phyloP scores from a whole-genome alignment of 2,329 filamentous ascomycete species.

The Dryadomyces quercus-mongolicae region DNA sequence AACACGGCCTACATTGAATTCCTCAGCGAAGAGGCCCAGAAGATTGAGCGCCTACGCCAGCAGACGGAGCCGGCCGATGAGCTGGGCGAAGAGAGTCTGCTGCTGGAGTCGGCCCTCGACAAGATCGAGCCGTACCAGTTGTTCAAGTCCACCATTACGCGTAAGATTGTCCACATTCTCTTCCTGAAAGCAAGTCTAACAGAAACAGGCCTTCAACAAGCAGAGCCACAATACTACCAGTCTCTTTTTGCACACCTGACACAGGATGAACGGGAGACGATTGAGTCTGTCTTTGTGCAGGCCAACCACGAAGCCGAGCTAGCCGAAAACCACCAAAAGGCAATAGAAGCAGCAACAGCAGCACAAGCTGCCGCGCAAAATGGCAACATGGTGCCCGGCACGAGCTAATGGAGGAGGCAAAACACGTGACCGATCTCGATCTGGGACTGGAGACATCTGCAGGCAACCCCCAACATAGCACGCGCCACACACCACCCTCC shows the following conservation, averaged over 20 bases:
- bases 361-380: constrained; percentile 5
- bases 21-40: constrained; percentile 83
- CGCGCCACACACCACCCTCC: too few relatives aligned
- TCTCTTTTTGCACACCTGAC: constrained; percentile 67
- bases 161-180: constrained; percentile 41
- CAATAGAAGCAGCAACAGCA: constrained; percentile 15
- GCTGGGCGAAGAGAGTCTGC: constrained; percentile 80
- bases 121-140: constrained; percentile 89
- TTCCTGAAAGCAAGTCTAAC: neutral
- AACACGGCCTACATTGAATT: constrained; percentile 93
- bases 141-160: constrained; percentile 70
- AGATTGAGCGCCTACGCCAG: constrained; percentile 57
- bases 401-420: too few relatives aligned
- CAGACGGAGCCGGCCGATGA: constrained; percentile 71
- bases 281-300: constrained; percentile 66
- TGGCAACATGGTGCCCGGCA: neutral
- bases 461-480: too few relatives aligned
- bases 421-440: too few relatives aligned
- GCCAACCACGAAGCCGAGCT: constrained; percentile 30
- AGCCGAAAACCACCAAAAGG: constrained; percentile 16
- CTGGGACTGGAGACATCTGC: too few relatives aligned
- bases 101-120: constrained; percentile 87
- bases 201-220: constrained; percentile 67
- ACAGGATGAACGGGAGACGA: constrained; percentile 66
- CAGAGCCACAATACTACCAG: constrained; percentile 81